Evolutionary conservation across 768 basidiomycete species (phyloP).

Genomic region (Dioszegia hungarica): DNA sequence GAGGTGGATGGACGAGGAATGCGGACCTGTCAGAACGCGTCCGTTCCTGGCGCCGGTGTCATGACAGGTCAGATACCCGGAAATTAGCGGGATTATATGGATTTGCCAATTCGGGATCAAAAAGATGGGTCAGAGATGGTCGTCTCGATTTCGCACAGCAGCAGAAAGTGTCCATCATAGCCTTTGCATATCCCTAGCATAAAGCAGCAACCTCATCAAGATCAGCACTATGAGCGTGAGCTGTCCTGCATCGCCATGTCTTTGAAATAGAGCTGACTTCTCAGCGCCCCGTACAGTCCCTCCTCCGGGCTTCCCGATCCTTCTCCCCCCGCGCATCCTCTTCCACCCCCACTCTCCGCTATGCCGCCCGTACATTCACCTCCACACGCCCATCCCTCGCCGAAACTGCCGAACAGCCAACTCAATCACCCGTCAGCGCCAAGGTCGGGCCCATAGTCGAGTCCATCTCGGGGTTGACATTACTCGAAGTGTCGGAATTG

Average conservation of each 20-base stretch:
- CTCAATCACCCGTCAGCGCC: conserved; percentile 46
- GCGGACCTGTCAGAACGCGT: too few relatives aligned
- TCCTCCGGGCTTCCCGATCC: conserved; percentile 7
- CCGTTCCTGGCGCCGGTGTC: too few relatives aligned
- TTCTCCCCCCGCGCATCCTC: conserved; percentile 5
- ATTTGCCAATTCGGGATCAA: neutral
- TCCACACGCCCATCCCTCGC: neutral
- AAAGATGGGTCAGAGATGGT: neutral
- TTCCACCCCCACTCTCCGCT: neutral
- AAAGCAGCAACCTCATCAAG: too few relatives aligned
- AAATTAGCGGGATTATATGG: neutral
- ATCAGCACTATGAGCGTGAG: conserved; percentile 12
- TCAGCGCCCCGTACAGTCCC: conserved; percentile 1
- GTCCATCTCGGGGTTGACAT: conserved; percentile 78
- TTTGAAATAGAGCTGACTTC: neutral
- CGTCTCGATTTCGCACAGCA: neutral
- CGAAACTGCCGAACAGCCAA: conserved; percentile 5
- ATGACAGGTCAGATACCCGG: neutral
- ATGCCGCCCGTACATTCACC: neutral
- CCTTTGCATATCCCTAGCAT: too few relatives aligned
- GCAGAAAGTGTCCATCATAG: too few relatives aligned
- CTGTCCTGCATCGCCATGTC: neutral
- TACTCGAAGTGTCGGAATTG: conserved; percentile 92
- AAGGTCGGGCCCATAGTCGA: conserved; percentile 80
- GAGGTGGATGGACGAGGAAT: neutral